Base-by-base conservation (phyloP, 2,329 filamentous ascomycete species). In the Leptographium radiaticola region DNA sequence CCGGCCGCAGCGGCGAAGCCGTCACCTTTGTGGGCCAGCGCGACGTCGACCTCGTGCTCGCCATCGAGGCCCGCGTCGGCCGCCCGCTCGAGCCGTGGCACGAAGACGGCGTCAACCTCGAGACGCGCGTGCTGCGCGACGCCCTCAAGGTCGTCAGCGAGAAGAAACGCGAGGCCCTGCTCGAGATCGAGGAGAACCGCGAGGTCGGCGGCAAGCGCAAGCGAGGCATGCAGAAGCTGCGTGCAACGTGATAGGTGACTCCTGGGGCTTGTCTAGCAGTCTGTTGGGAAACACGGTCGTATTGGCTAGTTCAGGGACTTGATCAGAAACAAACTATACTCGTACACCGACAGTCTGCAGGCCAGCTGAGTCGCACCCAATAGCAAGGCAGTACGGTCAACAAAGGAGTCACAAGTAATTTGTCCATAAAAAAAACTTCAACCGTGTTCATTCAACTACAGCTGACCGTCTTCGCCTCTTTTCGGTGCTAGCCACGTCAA, bases 51-150 rank as follows among this genome's bases (percentile, higher is more conserved):
- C 76, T 97, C 9, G 80, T 97, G n/a, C 75, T 91, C 53, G 89
- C 87, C 1, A 96, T 97, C 62, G 93, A 98, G 71, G 75, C 77
- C 54, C 78, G 93, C 20, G 88, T 95, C 0, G 87, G 87, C 2
- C 71, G 81, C 64, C 70, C 87, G 67, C 87, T 98, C 86, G 82
- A 80, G 47, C 81, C 83, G 56, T 98, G 89, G 84, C 70, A 77
- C 52, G 91, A 97, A 67, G 89, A 95, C 62, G 88, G 88, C 1
- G 93, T 98, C 53, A 97, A 89, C 69, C 71, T 98, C n/a, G 91
- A 97, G 73, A 87, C 84, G 2, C 77, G 93, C 55, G 89, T 98
- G 30, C 75, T 95, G 49, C 78, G 86, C 53, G 90, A 95, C 59
- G 83, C 84, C 39, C 71, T 98, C 64, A 96, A 95, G 75, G 68